A percentile compares a stretch with the other conserved stretches of the same genome.
Conservation (phyloP, 768 basidiomycete genomes). For the Leccinellum luteum region DNA sequence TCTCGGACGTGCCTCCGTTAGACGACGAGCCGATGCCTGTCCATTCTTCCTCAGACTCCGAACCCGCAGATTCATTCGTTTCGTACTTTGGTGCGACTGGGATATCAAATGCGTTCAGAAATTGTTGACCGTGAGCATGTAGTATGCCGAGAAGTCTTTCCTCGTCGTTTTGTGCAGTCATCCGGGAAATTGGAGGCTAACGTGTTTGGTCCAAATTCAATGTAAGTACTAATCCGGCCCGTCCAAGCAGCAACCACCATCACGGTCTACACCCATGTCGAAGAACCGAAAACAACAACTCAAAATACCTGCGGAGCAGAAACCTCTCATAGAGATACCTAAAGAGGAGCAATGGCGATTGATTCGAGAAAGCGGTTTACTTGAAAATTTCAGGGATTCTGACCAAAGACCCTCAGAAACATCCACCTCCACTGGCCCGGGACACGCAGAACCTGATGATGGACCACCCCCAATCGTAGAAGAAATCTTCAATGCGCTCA, state of each 20-base stretch:
- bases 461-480: conserved; percentile 48
- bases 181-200: background rate
- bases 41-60: conserved; percentile 42
- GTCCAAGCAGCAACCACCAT: background rate
- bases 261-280: conserved; percentile 24
- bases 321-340: conserved; percentile 48
- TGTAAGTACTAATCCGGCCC: background rate
- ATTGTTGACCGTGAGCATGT: conserved; percentile 46
- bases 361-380: conserved; percentile 61
- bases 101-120: conserved; percentile 40
- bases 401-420: conserved; percentile 2
- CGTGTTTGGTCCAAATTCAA: conserved; percentile 13
- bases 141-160: conserved; percentile 39
- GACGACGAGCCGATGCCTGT: conserved; percentile 30
- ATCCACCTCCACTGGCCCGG: background rate
- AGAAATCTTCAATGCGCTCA: conserved; percentile 65
- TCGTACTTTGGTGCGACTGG: conserved; percentile 20
- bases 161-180: conserved; percentile 22
- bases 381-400: conserved; percentile 36
- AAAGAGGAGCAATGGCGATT: conserved; percentile 80
- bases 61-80: conserved; percentile 7
- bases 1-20: background rate
- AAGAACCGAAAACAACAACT: conserved; percentile 23
- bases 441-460: conserved; percentile 25
- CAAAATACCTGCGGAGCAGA: conserved; percentile 10